These are phyloP conservation scores for Inonotus obliquus DNA, from an alignment of 1,284 basidiomycete species.

Conservation along the genomic window DNA sequence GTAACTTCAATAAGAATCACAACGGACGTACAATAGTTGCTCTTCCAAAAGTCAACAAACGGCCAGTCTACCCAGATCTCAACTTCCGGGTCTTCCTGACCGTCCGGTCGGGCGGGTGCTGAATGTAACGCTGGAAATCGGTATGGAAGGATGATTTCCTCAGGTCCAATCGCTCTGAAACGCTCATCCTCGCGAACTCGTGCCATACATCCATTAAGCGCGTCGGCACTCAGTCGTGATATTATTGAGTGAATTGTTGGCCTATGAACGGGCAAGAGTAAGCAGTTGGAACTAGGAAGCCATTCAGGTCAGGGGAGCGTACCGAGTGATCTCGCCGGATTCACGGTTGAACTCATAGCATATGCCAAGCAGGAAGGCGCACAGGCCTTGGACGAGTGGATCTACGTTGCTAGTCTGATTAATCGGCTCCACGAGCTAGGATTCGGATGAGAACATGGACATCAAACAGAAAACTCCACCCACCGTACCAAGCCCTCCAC, in stretches of 20 bases:
- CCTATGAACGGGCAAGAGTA: conserved; percentile 35
- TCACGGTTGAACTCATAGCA: conserved; percentile 95
- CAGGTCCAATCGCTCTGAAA: conserved; percentile 86
- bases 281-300: conserved; percentile 1
- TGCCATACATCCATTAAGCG: conserved; percentile 83
- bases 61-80: conserved; percentile 98
- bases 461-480: conserved; percentile 31
- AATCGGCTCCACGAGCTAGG: conserved; percentile 87
- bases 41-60: conserved; percentile 99
- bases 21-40: conserved; percentile 78
- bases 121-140: conserved; percentile 36
- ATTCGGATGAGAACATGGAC: not conserved
- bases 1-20: not conserved
- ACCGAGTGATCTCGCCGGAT: conserved; percentile 88
- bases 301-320: conserved; percentile 19
- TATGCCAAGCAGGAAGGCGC: conserved; percentile 87
- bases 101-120: conserved; percentile 29
- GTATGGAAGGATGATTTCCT: conserved; percentile 54
- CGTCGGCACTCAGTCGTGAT: conserved; percentile 80
- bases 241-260: conserved; percentile 85
- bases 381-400: conserved; percentile 84
- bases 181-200: conserved; percentile 87
- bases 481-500: conserved; percentile 87
- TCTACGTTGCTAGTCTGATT: conserved; percentile 88
- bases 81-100: conserved; percentile 52